Evolutionary conservation across 352 stramenopile species (phyloP).

Genomic region (Globisporangium mamillatum): DNA sequence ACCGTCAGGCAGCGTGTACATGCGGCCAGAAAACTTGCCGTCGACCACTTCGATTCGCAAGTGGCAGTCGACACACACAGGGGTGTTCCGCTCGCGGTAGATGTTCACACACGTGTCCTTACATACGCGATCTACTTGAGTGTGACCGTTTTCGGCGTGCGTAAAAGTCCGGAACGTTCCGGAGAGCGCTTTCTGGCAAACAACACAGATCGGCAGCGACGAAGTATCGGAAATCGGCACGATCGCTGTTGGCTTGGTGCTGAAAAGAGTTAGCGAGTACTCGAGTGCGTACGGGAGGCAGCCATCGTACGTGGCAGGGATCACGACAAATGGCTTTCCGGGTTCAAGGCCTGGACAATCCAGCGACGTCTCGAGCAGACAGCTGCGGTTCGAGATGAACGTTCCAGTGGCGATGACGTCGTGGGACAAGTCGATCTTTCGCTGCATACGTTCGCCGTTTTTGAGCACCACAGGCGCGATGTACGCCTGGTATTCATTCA

Average conservation of each 20-base stretch:
- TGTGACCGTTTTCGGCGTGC: slow-evolving; percentile 43
- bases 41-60: slow-evolving; percentile 75
- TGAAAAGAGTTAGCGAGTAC: slow-evolving; percentile 59
- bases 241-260: slow-evolving; percentile 56
- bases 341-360: slow-evolving; percentile 25
- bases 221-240: slow-evolving; percentile 58
- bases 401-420: slow-evolving; percentile 79
- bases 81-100: slow-evolving; percentile 75
- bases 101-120: slow-evolving; percentile 65
- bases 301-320: slow-evolving; percentile 69
- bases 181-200: slow-evolving; percentile 58
- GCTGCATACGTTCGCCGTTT: slow-evolving; percentile 55
- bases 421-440: slow-evolving; percentile 80
- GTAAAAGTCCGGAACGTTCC: slow-evolving; percentile 73
- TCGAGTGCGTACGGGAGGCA: slow-evolving; percentile 46
- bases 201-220: slow-evolving; percentile 60
- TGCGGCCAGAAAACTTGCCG: slow-evolving; percentile 68
- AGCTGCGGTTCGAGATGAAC: slow-evolving; percentile 86
- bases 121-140: slow-evolving; percentile 72
- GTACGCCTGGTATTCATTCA: slow-evolving; percentile 71
- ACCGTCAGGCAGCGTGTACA: slow-evolving; percentile 78
- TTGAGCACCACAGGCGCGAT: slow-evolving; percentile 79
- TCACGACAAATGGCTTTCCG: slow-evolving; percentile 57
- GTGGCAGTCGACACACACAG: slow-evolving; percentile 70
- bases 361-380: slow-evolving; percentile 52